Evolutionary conservation across 805 yeast species (phyloP).

Genomic region (Yamadazyma insecticola): DNA sequence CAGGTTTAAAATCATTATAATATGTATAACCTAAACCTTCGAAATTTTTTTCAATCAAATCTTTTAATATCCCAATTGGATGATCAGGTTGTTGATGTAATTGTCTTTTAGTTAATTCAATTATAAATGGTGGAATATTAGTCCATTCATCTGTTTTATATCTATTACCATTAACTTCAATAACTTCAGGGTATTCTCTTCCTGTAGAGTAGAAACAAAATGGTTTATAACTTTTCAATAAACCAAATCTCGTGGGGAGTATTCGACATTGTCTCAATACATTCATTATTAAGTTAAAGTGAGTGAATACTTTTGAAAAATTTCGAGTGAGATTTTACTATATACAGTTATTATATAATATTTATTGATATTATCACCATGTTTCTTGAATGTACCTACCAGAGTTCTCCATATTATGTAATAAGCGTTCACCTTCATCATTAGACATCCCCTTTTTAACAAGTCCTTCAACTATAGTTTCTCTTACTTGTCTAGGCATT

Average conservation of each 20-base stretch:
- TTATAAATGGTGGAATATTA: constrained; percentile 73
- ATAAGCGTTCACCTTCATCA: constrained; percentile 45
- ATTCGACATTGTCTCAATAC: too few species aligned
- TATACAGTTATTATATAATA: constrained; percentile 1
- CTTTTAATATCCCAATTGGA: constrained; percentile 83
- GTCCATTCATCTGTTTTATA: constrained; percentile 75
- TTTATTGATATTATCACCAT: constrained; percentile 49
- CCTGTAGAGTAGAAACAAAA: neutral
- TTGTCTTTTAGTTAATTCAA: constrained; percentile 63
- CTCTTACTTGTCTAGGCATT: constrained; percentile 86
- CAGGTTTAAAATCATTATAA: constrained; percentile 77
- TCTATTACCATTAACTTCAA: constrained; percentile 43
- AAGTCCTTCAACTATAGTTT: constrained; percentile 68
- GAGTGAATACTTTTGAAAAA: too few species aligned
- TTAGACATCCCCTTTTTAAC: constrained; percentile 39
- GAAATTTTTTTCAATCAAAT: constrained; percentile 67
- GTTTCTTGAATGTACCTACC: constrained; percentile 83
- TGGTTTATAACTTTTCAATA: too few species aligned
- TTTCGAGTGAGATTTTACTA: neutral
- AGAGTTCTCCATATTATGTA: constrained; percentile 55
- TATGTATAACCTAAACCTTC: constrained; percentile 65
- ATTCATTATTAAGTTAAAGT: too few species aligned
- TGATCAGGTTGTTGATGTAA: constrained; percentile 72
- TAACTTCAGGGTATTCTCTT: constrained; percentile 16
- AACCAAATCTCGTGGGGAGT: too few species aligned